Conservation (phyloP, 306 rosid genomes). For the Begonia masoniana region DNA sequence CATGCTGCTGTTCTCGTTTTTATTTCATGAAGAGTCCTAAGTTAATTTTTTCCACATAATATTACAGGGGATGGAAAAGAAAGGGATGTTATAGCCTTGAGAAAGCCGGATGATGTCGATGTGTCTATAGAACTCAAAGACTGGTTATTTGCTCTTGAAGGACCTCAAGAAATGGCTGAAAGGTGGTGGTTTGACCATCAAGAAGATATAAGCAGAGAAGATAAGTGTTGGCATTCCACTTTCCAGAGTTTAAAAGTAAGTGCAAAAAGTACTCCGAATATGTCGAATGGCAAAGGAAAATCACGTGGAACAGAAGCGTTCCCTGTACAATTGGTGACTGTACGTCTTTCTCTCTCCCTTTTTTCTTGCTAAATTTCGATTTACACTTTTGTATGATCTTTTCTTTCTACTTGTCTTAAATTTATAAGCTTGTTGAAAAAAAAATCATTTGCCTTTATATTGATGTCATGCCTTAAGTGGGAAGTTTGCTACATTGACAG, state of each 20-base stretch:
- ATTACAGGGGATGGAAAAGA: slow-evolving; percentile 36
- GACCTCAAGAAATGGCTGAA: slow-evolving; percentile 63
- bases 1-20: no score
- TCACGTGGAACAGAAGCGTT: slow-evolving; percentile 21
- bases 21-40: no score
- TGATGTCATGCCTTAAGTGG: not conserved
- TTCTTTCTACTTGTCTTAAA: not conserved
- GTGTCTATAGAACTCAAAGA: slow-evolving; percentile 65
- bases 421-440: not conserved
- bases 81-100: slow-evolving; percentile 35
- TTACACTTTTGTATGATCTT: not conserved
- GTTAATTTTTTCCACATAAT: slow-evolving; percentile 22
- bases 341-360: slow-evolving; percentile 16
- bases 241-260: slow-evolving; percentile 50
- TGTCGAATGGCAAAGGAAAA: slow-evolving; percentile 28
- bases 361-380: not conserved
- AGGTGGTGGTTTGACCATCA: slow-evolving; percentile 51
- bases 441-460: not conserved
- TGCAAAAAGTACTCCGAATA: slow-evolving; percentile 52
- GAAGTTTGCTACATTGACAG: slow-evolving; percentile 2
- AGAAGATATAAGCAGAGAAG: slow-evolving; percentile 55
- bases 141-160: slow-evolving; percentile 97
- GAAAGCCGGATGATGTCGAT: slow-evolving; percentile 78
- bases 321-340: slow-evolving; percentile 69
- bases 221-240: slow-evolving; percentile 81